These are phyloP conservation scores for Phanerochaete sordida DNA, from an alignment of 768 basidiomycete genomes.

Conservation along the genomic window DNA sequence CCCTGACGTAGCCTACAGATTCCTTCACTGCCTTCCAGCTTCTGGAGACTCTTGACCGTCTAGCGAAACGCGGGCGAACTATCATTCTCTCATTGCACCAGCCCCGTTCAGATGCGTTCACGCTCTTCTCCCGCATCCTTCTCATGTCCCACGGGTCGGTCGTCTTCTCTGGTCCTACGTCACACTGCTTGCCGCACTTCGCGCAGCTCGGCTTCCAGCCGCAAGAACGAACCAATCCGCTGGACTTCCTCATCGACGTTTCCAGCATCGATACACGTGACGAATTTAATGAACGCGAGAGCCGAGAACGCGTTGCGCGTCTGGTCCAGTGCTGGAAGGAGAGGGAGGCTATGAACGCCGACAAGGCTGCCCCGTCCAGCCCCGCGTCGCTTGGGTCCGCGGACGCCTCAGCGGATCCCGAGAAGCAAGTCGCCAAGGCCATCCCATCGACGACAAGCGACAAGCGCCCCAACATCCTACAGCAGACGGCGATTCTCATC, in stretches of 20 bases:
- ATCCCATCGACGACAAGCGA: not conserved
- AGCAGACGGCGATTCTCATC: slow-evolving; percentile 6
- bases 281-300: slow-evolving; percentile 32
- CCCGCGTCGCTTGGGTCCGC: not conserved
- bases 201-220: slow-evolving; percentile 27
- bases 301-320: slow-evolving; percentile 16
- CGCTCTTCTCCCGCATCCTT: slow-evolving; percentile 42
- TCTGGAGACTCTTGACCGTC: slow-evolving; percentile 23
- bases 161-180: slow-evolving; percentile 36
- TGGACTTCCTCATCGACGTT: slow-evolving; percentile 42
- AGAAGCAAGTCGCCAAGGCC: not conserved
- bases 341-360: not conserved
- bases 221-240: slow-evolving; percentile 37
- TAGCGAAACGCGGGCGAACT: slow-evolving; percentile 30
- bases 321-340: slow-evolving; percentile 7
- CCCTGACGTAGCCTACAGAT: slow-evolving; percentile 22
- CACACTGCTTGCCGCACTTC: slow-evolving; percentile 35
- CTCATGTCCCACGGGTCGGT: slow-evolving; percentile 40
- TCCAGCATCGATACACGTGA: slow-evolving; percentile 36
- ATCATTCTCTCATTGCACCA: slow-evolving; percentile 46
- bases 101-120: slow-evolving; percentile 42
- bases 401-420: not conserved
- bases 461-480: slow-evolving; percentile 6
- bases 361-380: not conserved
- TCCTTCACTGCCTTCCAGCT: slow-evolving; percentile 29